Evolutionary conservation across 2,329 filamentous ascomycete species (phyloP), one percentile per base, ranked within the genome.

Genomic region (Botrytis fragariae): DNA sequence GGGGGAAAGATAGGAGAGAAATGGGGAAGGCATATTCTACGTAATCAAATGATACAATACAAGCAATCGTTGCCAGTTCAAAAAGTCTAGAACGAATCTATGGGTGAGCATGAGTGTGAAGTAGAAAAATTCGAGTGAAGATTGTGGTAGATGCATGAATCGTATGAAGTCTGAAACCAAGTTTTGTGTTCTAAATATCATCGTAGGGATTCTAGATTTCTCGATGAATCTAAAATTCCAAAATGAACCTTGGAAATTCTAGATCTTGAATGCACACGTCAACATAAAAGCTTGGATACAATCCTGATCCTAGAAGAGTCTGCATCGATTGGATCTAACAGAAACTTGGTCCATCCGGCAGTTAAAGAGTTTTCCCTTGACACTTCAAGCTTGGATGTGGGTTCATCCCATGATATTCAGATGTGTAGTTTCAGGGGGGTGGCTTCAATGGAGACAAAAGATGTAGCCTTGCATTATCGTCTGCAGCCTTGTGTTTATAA

Each of bases 31-130:
- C 71, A 75, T 76, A 75, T 73, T 76, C 72, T 74, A 73, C 76
- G 70, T 77, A 77, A 77, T 77, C 74, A 75, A 76, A 60, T 60
- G 68, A 72, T 60, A 65, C 68, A 70, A 62, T 70, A 70, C 68
- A 70, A 70, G 37, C 68, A 44, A 42, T 45, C 39, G 37, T 70
- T 70, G 68, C 39, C 68, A 62, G 29, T 70, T 45, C 32, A 61
- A 20, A 62, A 61, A 45, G 39, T 37, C 29, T 39, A 70, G 37
- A 61, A 18, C 54, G n/a, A 25, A 54, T 42, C 4, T 42, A n/a
- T 8, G 51, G 8, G 29, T 54, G 35, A 39, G 45, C 29, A 22
- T 29, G 16, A 29, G 16, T 39, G 35, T 37, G 35, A 22, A 62
- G 12, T n/a, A 25, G 35, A 18, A 14, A 18, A 25, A 10, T 20